Evolutionary conservation across 1,284 basidiomycete species (phyloP).

Genomic region (Cryptococcus maquisensis): DNA sequence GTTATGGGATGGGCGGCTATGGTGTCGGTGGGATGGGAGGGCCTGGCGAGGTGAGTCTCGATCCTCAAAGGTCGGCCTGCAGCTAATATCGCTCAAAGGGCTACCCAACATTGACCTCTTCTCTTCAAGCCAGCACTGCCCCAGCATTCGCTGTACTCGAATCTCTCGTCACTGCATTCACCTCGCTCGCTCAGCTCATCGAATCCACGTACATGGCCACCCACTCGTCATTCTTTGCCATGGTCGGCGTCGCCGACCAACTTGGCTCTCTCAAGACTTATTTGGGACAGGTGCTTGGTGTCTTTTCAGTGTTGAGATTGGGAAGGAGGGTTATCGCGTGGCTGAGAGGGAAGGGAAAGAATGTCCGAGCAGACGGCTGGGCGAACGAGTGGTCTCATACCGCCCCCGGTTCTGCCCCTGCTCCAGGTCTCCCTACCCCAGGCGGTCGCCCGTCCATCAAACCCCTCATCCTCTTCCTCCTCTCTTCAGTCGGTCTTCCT

Average conservation of each 20-base stretch:
- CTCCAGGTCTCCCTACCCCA: not conserved
- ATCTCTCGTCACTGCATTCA: slow-evolving; percentile 92
- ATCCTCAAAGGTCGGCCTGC: no score
- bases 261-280: slow-evolving; percentile 87
- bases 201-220: slow-evolving; percentile 99
- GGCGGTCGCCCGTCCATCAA: slow-evolving; percentile 67
- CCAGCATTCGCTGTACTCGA: slow-evolving; percentile 91
- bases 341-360: slow-evolving; percentile 53
- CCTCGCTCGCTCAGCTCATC: slow-evolving; percentile 94
- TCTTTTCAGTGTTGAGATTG: slow-evolving; percentile 85
- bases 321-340: slow-evolving; percentile 46
- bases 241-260: slow-evolving; percentile 97
- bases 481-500: slow-evolving; percentile 91
- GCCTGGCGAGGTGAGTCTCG: slow-evolving; percentile 51
- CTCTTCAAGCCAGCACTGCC: slow-evolving; percentile 82
- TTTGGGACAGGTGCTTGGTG: slow-evolving; percentile 84
- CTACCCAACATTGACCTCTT: slow-evolving; percentile 69
- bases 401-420: slow-evolving; percentile 1
- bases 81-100: slow-evolving; percentile 18
- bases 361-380: slow-evolving; percentile 42
- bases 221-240: slow-evolving; percentile 96
- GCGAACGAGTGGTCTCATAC: slow-evolving; percentile 45
- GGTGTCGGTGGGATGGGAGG: slow-evolving; percentile 53
- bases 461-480: slow-evolving; percentile 88
- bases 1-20: slow-evolving; percentile 53